Base-by-base conservation (phyloP, 2,329 filamentous ascomycete genomes). In the Aspergillus fischeri region DNA sequence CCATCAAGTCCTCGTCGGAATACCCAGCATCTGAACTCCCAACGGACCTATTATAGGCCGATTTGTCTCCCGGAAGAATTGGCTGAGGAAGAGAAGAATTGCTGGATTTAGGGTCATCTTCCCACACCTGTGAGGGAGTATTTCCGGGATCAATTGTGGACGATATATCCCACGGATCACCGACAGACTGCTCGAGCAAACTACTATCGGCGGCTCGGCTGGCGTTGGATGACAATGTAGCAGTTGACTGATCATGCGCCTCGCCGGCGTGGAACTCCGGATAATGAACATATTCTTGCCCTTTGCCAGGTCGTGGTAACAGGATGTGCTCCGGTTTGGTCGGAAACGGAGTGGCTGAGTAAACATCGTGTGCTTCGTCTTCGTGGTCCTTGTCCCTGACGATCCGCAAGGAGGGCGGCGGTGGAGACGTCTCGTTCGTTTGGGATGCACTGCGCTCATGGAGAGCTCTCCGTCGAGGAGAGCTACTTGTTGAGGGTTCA, bases 381-480 rank as follows among this genome's bases (percentile, higher is more conserved):
- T 63, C 63, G 2, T 56, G 52, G 25, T 65, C 35, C 41, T 56
- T 63, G 27, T 75, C 70, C 57, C 67, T 70, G 28, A 73, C 66
- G 51, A 75, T 61, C 42, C 76, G 75, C 44, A 75, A 61, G 10
- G 74, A 74, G n/a, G 69, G 63, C n/a, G 69, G 60, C n/a, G 69
- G 60, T 4, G 69, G 69, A 8, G 73, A 71, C 54, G 66, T 63
- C 64, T 77, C 72, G 60, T 81, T 80, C 48, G 72, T 73, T 55
- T 79, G 74, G 29, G 78, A 80, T 42, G 73, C 71, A 25, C 69
- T 76, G 60, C 77, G 74, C 67, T 80, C 78, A 67, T 78, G 75
- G 53, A 80, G 73, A 56, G 75, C 74, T 63, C 70, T 73, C 62
- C 77, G 71, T 64, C 63, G 69, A 35, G 75, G 72, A 51, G 75